phyloP scores from a whole-genome alignment of 2,329 filamentous ascomycete species.

The Ilyonectria sp. region DNA sequence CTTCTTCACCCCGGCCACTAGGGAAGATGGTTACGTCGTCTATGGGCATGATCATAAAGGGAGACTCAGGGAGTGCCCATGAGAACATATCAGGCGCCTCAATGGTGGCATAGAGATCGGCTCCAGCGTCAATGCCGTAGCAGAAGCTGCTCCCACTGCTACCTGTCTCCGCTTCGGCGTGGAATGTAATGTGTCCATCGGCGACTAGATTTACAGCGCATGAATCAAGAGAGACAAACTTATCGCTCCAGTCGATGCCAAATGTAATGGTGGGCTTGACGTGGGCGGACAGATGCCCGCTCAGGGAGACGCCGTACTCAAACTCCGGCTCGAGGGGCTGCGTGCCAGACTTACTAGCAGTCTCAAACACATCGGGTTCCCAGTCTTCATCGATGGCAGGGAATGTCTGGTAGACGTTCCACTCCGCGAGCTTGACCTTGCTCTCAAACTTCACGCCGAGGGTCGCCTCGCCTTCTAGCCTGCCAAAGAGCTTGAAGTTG shows the following conservation, averaged over 20 bases:
- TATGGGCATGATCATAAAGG: slow-evolving; percentile 17
- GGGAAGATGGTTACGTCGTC: slow-evolving; percentile 21
- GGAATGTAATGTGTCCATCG: slow-evolving; percentile 25
- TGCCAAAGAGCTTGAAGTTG: slow-evolving; percentile 44
- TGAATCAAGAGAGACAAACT: slow-evolving; percentile 17
- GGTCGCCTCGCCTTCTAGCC: slow-evolving; percentile 40
- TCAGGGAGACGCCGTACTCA: slow-evolving; percentile 21
- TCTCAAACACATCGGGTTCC: slow-evolving; percentile 13
- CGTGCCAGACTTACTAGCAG: background rate
- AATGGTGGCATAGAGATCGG: slow-evolving; percentile 24
- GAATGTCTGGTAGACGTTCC: slow-evolving; percentile 38
- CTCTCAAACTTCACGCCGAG: slow-evolving; percentile 46
- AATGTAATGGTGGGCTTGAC: slow-evolving; percentile 30
- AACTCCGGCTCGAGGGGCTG: slow-evolving; percentile 24
- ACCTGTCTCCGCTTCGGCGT: slow-evolving; percentile 22
- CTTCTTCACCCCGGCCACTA: background rate
- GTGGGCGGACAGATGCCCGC: slow-evolving; percentile 16
- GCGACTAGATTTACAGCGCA: slow-evolving; percentile 22
- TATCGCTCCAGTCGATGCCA: slow-evolving; percentile 25
- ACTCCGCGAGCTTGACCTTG: slow-evolving; percentile 47
- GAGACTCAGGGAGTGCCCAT: slow-evolving; percentile 22
- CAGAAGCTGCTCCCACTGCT: slow-evolving; percentile 17
- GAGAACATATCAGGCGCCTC: slow-evolving; percentile 24
- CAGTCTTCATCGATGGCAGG: slow-evolving; percentile 17
- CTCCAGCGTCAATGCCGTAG: slow-evolving; percentile 26